A percentile compares a stretch with the other conserved stretches of the same genome.
These are phyloP conservation scores for Paecilomyces sp. DNA, from an alignment of 2,329 filamentous ascomycete genomes.

Conservation along the genomic window DNA sequence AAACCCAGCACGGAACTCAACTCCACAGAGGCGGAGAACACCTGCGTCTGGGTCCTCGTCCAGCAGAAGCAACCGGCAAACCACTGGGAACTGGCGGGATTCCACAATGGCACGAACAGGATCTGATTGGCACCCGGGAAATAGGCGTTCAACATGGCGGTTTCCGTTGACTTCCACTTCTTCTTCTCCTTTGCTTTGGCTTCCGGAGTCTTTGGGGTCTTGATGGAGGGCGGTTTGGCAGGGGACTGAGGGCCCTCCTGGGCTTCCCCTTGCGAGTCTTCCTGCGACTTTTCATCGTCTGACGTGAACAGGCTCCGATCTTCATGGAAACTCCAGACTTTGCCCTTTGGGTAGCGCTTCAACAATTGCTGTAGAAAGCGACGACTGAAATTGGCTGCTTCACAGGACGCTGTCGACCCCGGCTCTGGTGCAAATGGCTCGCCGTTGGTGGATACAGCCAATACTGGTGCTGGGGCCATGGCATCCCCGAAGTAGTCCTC, in stretches of 20 bases:
- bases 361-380: conserved; percentile 29
- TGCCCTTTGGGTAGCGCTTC: conserved; percentile 40
- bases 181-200: conserved; percentile 14
- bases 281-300: conserved; percentile 27
- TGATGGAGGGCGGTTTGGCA: too few species aligned
- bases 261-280: background rate
- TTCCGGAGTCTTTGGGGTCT: conserved; percentile 9
- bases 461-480: conserved; percentile 21
- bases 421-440: conserved; percentile 27
- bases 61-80: conserved; percentile 40
- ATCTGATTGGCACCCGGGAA: conserved; percentile 44
- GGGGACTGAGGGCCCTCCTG: background rate
- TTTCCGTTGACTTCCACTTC: conserved; percentile 28
- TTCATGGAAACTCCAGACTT: conserved; percentile 42
- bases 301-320: conserved; percentile 38
- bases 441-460: conserved; percentile 29
- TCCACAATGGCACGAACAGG: conserved; percentile 47
- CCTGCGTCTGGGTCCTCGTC: conserved; percentile 28
- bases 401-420: conserved; percentile 16
- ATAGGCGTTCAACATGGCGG: conserved; percentile 32
- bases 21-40: conserved; percentile 30
- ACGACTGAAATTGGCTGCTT: conserved; percentile 24
- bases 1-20: conserved; percentile 35
- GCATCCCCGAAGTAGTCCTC: conserved; percentile 22
- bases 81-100: conserved; percentile 41